Percentiles rank a stretch among this genome's conserved stretches.
Evolutionary conservation across 305 asterid genomes (phyloP).

Genomic region (Ruellia speciosa): DNA sequence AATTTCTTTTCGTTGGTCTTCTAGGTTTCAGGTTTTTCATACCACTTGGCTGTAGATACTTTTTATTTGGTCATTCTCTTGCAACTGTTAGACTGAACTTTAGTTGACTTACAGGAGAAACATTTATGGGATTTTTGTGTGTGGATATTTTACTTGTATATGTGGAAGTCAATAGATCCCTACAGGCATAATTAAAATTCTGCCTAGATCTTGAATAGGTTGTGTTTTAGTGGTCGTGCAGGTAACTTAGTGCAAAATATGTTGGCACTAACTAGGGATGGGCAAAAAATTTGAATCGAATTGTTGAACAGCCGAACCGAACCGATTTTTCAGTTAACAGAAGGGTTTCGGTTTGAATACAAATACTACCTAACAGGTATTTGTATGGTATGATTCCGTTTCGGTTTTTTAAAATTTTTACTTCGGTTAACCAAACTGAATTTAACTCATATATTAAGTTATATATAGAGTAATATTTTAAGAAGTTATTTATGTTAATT

Average conservation of each 20-base stretch:
- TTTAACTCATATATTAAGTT: too few relatives aligned
- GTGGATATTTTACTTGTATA: slow-evolving; percentile 4
- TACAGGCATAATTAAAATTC: too few relatives aligned
- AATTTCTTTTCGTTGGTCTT: neutral
- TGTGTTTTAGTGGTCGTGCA: slow-evolving; percentile 9
- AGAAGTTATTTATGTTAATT: too few relatives aligned
- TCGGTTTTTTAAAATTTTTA: too few relatives aligned
- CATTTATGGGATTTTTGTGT: slow-evolving; percentile 6
- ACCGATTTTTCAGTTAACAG: too few relatives aligned
- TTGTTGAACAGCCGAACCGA: too few relatives aligned
- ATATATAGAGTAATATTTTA: too few relatives aligned
- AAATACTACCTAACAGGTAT: too few relatives aligned
- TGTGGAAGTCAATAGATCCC: neutral
- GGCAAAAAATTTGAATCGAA: too few relatives aligned
- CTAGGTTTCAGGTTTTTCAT: neutral
- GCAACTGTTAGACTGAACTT: slow-evolving; percentile 4
- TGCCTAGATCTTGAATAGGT: slow-evolving; percentile 13
- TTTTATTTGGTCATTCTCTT: slow-evolving; percentile 1
- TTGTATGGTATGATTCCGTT: too few relatives aligned
- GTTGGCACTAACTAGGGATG: neutral
- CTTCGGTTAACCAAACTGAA: too few relatives aligned
- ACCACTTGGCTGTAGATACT: neutral
- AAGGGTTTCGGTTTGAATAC: too few relatives aligned
- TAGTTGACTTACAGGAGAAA: slow-evolving; percentile 1
- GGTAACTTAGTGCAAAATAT: neutral